Conservation (phyloP, 306 rosid genomes). For the Cucurbita ficifolia region DNA sequence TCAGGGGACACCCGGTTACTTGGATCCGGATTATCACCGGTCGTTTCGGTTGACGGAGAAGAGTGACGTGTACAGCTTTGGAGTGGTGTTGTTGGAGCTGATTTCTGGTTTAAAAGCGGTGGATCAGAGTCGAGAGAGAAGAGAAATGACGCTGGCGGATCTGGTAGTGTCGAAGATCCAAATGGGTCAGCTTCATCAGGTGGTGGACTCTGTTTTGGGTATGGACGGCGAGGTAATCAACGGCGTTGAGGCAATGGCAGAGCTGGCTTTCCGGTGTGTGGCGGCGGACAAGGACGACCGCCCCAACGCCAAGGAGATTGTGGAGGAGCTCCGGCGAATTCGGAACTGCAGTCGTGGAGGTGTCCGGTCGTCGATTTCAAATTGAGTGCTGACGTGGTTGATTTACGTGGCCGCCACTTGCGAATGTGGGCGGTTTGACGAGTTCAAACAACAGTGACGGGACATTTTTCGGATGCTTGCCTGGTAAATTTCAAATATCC, state of each 20-base stretch:
- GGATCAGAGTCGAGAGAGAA: slow-evolving; percentile 58
- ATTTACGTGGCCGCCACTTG: slow-evolving; percentile 5
- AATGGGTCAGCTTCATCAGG: slow-evolving; percentile 56
- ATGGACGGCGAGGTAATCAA: slow-evolving; percentile 20
- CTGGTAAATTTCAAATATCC: not conserved
- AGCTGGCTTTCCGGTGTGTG: slow-evolving; percentile 85
- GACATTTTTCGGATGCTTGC: not conserved
- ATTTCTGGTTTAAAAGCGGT: slow-evolving; percentile 67
- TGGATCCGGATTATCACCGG: slow-evolving; percentile 88
- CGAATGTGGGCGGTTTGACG: slow-evolving; percentile 39
- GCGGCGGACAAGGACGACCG: slow-evolving; percentile 90
- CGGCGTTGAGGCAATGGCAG: slow-evolving; percentile 49
- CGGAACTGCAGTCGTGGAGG: slow-evolving; percentile 23
- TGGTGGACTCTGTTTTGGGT: slow-evolving; percentile 50
- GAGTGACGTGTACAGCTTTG: slow-evolving; percentile 93
- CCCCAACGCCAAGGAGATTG: slow-evolving; percentile 73
- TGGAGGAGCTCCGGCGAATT: slow-evolving; percentile 52
- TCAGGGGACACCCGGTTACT: slow-evolving; percentile 88
- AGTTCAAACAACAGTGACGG: not conserved
- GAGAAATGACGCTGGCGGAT: slow-evolving; percentile 74
- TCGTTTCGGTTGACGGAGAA: slow-evolving; percentile 86
- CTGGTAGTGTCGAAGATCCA: slow-evolving; percentile 77
- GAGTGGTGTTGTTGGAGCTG: slow-evolving; percentile 69
- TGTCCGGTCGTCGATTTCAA: slow-evolving; percentile 12
- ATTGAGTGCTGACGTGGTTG: slow-evolving; percentile 24